Evolutionary conservation across 2,329 filamentous ascomycete species (phyloP).

Genomic region (Fusarium paranaense): DNA sequence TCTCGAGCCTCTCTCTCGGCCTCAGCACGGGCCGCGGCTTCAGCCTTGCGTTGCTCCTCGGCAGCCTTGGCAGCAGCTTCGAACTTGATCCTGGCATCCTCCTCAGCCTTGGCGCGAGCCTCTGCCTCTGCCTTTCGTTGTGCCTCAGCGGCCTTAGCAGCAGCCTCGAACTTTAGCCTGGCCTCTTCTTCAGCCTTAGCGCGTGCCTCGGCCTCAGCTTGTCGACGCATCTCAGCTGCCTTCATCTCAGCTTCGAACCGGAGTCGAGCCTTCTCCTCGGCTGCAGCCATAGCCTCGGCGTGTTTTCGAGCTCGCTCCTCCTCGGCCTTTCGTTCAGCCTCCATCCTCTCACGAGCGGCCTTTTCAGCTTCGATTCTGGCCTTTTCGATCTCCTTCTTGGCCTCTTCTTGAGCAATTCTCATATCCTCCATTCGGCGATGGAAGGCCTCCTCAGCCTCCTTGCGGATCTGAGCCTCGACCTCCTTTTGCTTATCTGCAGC

Average conservation of each 20-base stretch:
- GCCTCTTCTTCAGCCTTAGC: slow-evolving; percentile 58
- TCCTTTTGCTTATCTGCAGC: slow-evolving; percentile 59
- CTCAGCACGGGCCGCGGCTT: neutral
- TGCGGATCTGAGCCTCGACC: slow-evolving; percentile 52
- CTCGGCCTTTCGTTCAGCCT: neutral
- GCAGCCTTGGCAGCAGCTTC: slow-evolving; percentile 1
- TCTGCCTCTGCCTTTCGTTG: slow-evolving; percentile 34
- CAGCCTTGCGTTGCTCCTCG: neutral
- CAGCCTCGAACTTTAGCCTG: slow-evolving; percentile 59
- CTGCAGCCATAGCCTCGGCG: neutral
- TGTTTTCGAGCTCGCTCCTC: neutral
- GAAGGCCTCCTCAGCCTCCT: neutral
- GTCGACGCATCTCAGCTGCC: slow-evolving; percentile 56
- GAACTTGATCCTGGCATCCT: neutral
- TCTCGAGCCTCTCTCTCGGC: neutral
- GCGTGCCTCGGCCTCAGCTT: slow-evolving; percentile 61
- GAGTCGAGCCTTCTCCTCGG: neutral
- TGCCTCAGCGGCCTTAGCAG: slow-evolving; percentile 54
- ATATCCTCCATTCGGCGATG: neutral
- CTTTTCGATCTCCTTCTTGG: neutral
- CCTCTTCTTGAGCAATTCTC: neutral
- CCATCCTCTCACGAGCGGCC: neutral
- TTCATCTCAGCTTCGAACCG: slow-evolving; percentile 47
- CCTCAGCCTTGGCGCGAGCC: slow-evolving; percentile 30
- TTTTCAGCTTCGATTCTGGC: neutral